A percentile compares a stretch with the other conserved stretches of the same genome.
Evolutionary conservation across 2,329 filamentous ascomycete species (phyloP).

Genomic region (Nannizziopsis arthrosporioides): DNA sequence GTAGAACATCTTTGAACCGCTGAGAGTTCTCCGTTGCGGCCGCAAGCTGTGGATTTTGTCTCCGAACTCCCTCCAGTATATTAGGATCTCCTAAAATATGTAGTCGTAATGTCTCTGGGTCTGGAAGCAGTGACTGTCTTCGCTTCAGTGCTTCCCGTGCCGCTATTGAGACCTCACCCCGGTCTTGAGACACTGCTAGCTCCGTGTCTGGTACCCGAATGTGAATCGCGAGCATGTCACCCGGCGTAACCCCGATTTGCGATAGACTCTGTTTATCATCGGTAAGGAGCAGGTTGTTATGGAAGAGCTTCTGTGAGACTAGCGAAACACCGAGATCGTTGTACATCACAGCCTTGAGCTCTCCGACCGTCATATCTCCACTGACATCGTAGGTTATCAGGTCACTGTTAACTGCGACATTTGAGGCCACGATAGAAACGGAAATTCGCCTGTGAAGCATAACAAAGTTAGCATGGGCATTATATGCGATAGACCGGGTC

Average conservation of each 20-base stretch:
- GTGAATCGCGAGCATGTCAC: slow-evolving; percentile 85
- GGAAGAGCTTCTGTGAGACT: slow-evolving; percentile 69
- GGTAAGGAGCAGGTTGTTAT: slow-evolving; percentile 71
- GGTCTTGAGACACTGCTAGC: not conserved
- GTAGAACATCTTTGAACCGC: slow-evolving; percentile 63
- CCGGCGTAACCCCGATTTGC: slow-evolving; percentile 67
- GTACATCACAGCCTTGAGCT: slow-evolving; percentile 78
- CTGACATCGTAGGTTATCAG: slow-evolving; percentile 73
- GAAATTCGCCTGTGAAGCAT: slow-evolving; percentile 61
- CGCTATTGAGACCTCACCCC: slow-evolving; percentile 13
- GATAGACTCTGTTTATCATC: slow-evolving; percentile 72
- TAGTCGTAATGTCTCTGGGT: slow-evolving; percentile 71
- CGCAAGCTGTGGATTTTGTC: slow-evolving; percentile 64
- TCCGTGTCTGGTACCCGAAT: slow-evolving; percentile 38
- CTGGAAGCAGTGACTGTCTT: slow-evolving; percentile 30
- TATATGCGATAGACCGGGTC: not conserved
- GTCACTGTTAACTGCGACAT: slow-evolving; percentile 55
- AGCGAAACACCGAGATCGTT: slow-evolving; percentile 66
- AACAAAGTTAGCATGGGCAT: not conserved
- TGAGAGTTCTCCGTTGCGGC: slow-evolving; percentile 62
- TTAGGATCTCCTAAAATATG: slow-evolving; percentile 69
- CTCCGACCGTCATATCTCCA: slow-evolving; percentile 67
- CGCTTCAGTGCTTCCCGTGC: slow-evolving; percentile 21
- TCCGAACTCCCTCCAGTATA: slow-evolving; percentile 57
- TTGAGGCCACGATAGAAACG: slow-evolving; percentile 67